Base-by-base conservation (phyloP, 306 rosid genomes). In the Quillaja saponaria region DNA sequence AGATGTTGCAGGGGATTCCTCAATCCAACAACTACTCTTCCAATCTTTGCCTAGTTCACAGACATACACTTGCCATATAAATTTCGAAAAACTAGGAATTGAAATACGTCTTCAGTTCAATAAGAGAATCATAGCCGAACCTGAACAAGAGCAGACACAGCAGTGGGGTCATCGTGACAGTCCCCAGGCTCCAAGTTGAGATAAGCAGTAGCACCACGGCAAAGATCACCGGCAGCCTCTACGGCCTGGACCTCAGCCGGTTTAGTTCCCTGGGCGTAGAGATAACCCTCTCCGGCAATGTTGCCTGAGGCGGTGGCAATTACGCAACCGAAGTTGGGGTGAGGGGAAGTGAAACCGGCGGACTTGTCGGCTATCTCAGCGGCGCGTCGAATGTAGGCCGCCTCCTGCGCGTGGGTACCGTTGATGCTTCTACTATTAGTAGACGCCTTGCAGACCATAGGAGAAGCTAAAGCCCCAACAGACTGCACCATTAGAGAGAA, bases 101-200 rank as follows among this genome's bases (percentile, higher is more conserved):
- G 64, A 34, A 25, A 40, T 8, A 57, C 13, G 34, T 13, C 5
- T 51, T n/a, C 14, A 37, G 49, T 8, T 8, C 6, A 37, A 35
- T 25, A 18, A 11, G 13, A 11, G 31, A 7, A 7, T 3, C 21
- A 37, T 8, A 34, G 8, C 6, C 44, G 14, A 74, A 90, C 97
- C 97, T 86, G 85, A 61, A 86, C 64, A 7, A 92, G 84, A 44
- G 96, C 85, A 19, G 98, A 82, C 5, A 88, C 88, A 11, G 94
- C 94, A n/a, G 85, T 48, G 61, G 52, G 76, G 65, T 88, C 95
- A 9, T 95, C 95, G 20, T 87, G 83, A 78, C 90, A 92, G 61
- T 88, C 98, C 7, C 95, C 95, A 6, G 98, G 82, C 66, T 92
- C 98, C 96, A 92, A 57, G 64, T 92, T 92, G 21, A 92, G 81